A percentile compares a stretch with the other conserved stretches of the same genome.
These are phyloP conservation scores for Dalbergia cultrata DNA, from an alignment of 306 rosid genomes.

Conservation along the genomic window DNA sequence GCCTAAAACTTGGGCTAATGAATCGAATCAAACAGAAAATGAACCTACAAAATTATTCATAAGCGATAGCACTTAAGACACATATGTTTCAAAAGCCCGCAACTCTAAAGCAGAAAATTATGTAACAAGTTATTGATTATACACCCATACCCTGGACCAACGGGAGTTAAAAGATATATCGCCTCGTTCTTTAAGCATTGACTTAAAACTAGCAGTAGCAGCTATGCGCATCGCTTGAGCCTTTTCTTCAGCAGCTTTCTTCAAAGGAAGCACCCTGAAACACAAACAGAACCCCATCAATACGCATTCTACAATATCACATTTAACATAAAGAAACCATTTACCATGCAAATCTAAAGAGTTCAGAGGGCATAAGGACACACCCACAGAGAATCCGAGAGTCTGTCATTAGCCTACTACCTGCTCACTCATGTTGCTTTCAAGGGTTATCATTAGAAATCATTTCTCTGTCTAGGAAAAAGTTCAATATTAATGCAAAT, in stretches of 20 bases:
- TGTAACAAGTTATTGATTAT: conserved; percentile 35
- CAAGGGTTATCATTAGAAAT: conserved; percentile 74
- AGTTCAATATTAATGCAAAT: conserved; percentile 68
- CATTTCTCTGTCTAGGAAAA: conserved; percentile 84
- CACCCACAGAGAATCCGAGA: conserved; percentile 71
- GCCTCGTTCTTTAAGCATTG: conserved; percentile 82
- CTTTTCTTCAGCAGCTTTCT: conserved; percentile 90
- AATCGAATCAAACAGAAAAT: conserved; percentile 30
- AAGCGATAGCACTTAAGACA: background rate
- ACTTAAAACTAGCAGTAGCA: conserved; percentile 72
- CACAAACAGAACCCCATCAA: conserved; percentile 43
- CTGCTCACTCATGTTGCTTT: conserved; percentile 87
- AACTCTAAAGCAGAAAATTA: conserved; percentile 39
- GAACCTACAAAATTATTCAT: conserved; percentile 13
- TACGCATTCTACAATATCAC: conserved; percentile 41
- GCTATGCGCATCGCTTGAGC: conserved; percentile 79
- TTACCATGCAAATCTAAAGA: conserved; percentile 67
- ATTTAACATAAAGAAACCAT: conserved; percentile 48
- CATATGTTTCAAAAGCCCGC: conserved; percentile 9
- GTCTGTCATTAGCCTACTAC: conserved; percentile 86
- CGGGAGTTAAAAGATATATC: conserved; percentile 85
- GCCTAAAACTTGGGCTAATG: conserved; percentile 4
- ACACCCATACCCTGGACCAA: conserved; percentile 87
- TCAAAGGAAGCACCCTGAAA: conserved; percentile 87
- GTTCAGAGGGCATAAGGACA: conserved; percentile 66